A percentile compares a stretch with the other conserved stretches of the same genome.
phyloP scores from a whole-genome alignment of 768 basidiomycete genomes.

The Dacryopinax primogenitus region DNA sequence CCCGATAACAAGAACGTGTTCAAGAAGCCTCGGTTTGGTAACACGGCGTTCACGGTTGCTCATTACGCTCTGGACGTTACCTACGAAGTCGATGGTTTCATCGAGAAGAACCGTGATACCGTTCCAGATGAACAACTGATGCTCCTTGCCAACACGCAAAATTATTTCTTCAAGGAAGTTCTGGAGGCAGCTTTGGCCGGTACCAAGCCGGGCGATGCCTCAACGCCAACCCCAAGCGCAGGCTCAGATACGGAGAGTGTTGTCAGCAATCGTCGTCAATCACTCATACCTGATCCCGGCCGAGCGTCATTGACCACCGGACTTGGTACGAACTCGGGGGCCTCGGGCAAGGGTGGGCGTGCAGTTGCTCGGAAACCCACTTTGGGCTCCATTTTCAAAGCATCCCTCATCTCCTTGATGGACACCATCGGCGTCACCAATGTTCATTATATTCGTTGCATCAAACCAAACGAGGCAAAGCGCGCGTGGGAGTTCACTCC shows the following conservation, averaged over 20 bases:
- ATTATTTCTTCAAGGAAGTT: conserved; percentile 87
- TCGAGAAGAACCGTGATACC: conserved; percentile 98
- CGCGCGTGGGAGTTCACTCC: conserved; percentile 93
- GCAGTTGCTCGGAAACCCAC: conserved; percentile 80
- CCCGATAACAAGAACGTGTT: conserved; percentile 76
- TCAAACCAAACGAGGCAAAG: conserved; percentile 97
- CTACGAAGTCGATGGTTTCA: conserved; percentile 94
- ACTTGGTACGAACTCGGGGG: conserved; percentile 27
- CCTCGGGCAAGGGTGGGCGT: conserved; percentile 44
- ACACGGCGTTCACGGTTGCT: conserved; percentile 91
- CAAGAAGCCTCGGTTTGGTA: conserved; percentile 99
- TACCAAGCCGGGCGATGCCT: conserved; percentile 50
- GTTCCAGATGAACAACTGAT: conserved; percentile 97
- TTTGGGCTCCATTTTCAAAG: conserved; percentile 96
- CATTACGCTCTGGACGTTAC: conserved; percentile 98
- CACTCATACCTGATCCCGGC: conserved; percentile 78
- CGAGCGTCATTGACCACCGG: conserved; percentile 37
- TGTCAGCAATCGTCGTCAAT: conserved; percentile 59
- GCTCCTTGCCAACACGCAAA: conserved; percentile 72
- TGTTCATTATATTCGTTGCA: conserved; percentile 97
- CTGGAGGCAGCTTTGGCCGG: conserved; percentile 78
- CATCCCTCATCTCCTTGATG: conserved; percentile 86
- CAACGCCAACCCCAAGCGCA: conserved; percentile 60
- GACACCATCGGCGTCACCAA: conserved; percentile 95
- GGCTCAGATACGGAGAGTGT: conserved; percentile 65